Evolutionary conservation across 257 asterid genomes (phyloP).

Genomic region (Fraxinus americana): DNA sequence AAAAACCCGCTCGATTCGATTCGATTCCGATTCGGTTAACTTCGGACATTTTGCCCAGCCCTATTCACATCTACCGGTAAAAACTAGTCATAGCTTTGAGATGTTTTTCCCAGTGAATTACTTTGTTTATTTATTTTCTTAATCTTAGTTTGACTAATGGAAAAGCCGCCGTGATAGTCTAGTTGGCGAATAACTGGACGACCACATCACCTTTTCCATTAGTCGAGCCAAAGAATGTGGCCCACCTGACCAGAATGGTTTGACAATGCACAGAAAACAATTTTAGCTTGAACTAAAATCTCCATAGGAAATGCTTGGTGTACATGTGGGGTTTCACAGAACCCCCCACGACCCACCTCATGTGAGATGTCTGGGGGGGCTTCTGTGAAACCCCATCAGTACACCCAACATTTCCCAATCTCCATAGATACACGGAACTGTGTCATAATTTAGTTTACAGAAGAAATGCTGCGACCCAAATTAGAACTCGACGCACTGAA

Average conservation of each 20-base stretch:
- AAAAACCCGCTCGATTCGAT: no score
- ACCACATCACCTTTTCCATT: not conserved
- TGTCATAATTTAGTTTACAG: not conserved
- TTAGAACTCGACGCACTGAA: conserved; percentile 15
- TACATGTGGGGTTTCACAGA: no score
- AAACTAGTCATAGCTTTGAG: no score
- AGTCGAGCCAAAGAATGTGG: not conserved
- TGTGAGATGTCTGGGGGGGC: no score
- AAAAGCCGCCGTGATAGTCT: not conserved
- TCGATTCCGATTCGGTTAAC: no score
- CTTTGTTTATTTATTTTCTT: no score
- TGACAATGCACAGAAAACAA: not conserved
- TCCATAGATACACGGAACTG: not conserved
- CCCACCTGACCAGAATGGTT: not conserved
- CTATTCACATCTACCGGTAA: no score
- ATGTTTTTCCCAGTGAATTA: no score
- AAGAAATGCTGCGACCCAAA: not conserved
- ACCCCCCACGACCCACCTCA: no score
- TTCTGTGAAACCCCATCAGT: no score
- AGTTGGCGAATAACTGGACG: not conserved
- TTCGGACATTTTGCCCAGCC: no score
- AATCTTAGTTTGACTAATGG: no score
- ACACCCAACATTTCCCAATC: not conserved
- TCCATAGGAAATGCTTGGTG: not conserved
- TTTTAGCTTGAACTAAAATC: not conserved